Base-by-base conservation (phyloP, 2,329 filamentous ascomycete species). In the Calonectria multiphialidica region DNA sequence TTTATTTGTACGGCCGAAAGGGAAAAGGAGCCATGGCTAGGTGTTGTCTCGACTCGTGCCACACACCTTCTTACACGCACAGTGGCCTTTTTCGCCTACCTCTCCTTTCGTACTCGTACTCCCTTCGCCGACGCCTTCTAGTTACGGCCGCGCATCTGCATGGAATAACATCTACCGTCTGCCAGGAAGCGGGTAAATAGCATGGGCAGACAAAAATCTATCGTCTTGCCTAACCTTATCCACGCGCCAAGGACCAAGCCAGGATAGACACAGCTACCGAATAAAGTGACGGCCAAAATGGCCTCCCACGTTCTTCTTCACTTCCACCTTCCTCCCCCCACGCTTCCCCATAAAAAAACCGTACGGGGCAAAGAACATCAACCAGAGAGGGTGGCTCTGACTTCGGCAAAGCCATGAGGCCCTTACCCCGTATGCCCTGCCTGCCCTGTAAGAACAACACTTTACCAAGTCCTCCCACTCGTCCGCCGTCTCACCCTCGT, bases 401-500 rank as follows among this genome's bases (percentile, higher is more conserved):
- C 37, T 44, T 47, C 28, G 21, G 35, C 40, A 63, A 35, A 47
- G 16, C 61, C 44, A 21, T 57, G 64, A 45, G 33, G 50, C 49
- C 68, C 72, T 63, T 72, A 74, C 55, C 28, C 61, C n/a, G n/a
- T n/a, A n/a, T n/a, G n/a, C n/a, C n/a, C n/a, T n/a, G n/a, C 59
- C 68, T 47, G 66, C 57, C 63, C 61, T 57, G 33, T 45, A 21
- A n/a, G 45, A 37, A 16, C 13, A 33, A 57, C 10, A 18, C 16
- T n/a, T 47, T 47, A 28, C 37, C 49, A 63, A 49, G 47, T 68
- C 55, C 23, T 66, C 71, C 67, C 50, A 69, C 55, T 57, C 57
- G 18, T 68, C 68, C 73, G 59, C 62, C 63, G 42, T 47, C 59
- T 76, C 44, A 73, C 69, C 62, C 45, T 66, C 47, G 72, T 66